Evolutionary conservation across 306 rosid genomes (phyloP).

Genomic region (Acacia melanoxylon): DNA sequence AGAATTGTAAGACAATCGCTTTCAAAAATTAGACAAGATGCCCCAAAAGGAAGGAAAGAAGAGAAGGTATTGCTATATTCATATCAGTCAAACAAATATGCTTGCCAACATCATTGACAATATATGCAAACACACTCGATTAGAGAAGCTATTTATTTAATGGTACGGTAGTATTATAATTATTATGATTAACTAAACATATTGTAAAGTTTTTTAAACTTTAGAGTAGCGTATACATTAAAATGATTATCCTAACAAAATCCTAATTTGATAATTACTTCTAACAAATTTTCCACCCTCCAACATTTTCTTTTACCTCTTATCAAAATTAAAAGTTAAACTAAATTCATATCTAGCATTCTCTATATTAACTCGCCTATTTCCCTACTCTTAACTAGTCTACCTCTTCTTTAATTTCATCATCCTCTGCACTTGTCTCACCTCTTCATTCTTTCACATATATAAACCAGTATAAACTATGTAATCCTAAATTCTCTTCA

Average conservation of each 20-base stretch:
- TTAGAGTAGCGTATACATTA: not conserved
- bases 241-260: not conserved
- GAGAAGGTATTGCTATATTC: not conserved
- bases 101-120: not conserved
- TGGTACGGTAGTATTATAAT: not conserved
- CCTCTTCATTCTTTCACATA: not conserved
- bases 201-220: not conserved
- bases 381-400: not conserved
- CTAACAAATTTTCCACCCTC: not conserved
- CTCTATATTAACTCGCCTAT: not conserved
- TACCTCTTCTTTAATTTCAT: not conserved
- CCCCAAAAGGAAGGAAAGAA: constrained; percentile 8
- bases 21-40: constrained; percentile 25
- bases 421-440: not conserved
- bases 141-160: not conserved
- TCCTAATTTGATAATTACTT: not conserved
- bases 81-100: not conserved
- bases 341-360: not conserved
- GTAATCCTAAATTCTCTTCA: not conserved
- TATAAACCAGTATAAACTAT: not conserved
- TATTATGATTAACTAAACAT: not conserved
- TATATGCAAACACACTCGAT: not conserved
- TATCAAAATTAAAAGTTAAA: not conserved
- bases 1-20: constrained; percentile 24
- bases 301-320: not conserved